phyloP scores from a whole-genome alignment of 805 yeast species.

The Zygosaccharomyces lentus region DNA sequence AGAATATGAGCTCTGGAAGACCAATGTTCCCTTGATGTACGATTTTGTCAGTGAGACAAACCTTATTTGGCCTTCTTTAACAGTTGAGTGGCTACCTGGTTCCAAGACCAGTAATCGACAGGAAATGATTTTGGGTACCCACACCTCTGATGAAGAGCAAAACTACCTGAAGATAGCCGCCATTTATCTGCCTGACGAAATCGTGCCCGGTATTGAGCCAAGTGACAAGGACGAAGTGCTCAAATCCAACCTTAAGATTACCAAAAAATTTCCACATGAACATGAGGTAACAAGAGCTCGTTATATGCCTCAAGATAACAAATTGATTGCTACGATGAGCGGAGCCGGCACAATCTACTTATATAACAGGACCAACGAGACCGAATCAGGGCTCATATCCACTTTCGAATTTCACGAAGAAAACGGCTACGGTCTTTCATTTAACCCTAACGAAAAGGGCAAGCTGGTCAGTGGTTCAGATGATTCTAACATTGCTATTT shows the following conservation, averaged over 20 bases:
- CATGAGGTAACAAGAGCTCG: constrained; percentile 73
- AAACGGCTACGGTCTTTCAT: constrained; percentile 73
- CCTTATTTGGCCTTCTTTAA: constrained; percentile 75
- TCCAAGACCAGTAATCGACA: constrained; percentile 38
- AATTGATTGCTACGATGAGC: constrained; percentile 58
- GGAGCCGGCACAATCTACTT: constrained; percentile 60
- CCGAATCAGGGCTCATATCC: constrained; percentile 26
- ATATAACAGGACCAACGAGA: constrained; percentile 40
- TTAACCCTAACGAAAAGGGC: constrained; percentile 51
- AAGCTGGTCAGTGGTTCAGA: constrained; percentile 59
- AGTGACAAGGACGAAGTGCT: constrained; percentile 25
- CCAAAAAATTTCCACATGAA: constrained; percentile 55
- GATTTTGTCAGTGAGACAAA: constrained; percentile 79
- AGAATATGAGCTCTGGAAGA: constrained; percentile 76
- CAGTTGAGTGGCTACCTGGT: constrained; percentile 70
- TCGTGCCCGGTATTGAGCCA: constrained; percentile 29
- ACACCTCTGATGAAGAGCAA: constrained; percentile 64
- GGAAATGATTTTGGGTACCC: constrained; percentile 62
- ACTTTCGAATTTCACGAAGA: constrained; percentile 50
- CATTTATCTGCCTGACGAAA: constrained; percentile 51
- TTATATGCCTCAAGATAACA: constrained; percentile 57
- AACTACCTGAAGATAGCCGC: constrained; percentile 64
- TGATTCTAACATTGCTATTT: constrained; percentile 57
- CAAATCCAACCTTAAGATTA: constrained; percentile 52
- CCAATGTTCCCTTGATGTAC: constrained; percentile 77